A percentile compares a stretch with the other conserved stretches of the same genome.
These are phyloP conservation scores for Agapanthus africanus DNA, from an alignment of 106 monocot species.

Conservation along the genomic window DNA sequence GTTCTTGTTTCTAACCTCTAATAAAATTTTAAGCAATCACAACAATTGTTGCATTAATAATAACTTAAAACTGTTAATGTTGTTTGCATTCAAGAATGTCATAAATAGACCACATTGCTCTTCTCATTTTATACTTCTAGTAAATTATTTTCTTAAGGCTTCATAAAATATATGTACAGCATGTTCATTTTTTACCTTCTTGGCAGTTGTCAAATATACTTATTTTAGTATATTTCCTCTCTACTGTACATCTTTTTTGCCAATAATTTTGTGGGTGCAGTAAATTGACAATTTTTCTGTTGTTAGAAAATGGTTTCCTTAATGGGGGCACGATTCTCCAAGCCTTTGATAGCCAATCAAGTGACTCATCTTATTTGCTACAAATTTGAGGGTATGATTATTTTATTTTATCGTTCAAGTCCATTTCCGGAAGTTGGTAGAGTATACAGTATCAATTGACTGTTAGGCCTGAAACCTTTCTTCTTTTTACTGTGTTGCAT, in stretches of 20 bases:
- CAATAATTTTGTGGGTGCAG: not conserved
- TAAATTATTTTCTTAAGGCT: conserved; percentile 2
- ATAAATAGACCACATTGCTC: not conserved
- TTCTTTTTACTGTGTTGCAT: not conserved
- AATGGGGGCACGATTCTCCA: conserved; percentile 95
- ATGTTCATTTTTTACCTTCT: not conserved
- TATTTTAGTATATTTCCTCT: not conserved
- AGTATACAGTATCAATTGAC: not conserved
- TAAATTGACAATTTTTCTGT: conserved; percentile 3
- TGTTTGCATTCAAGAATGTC: not conserved
- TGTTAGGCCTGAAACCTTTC: too few species aligned
- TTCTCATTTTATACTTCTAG: not conserved
- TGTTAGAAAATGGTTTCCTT: conserved; percentile 84
- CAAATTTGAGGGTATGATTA: conserved; percentile 84
- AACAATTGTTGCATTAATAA: not conserved
- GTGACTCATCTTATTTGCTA: conserved; percentile 99
- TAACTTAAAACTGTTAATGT: not conserved
- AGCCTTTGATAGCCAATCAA: conserved; percentile 86
- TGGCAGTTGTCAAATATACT: not conserved
- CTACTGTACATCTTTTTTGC: not conserved
- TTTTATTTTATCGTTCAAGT: not conserved
- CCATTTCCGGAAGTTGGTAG: not conserved
- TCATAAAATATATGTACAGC: not conserved
- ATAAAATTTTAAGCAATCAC: not conserved
- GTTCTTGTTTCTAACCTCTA: not conserved